Percentiles rank a stretch among this genome's conserved stretches.
phyloP scores from a whole-genome alignment of 495 filamentous ascomycete genomes.

The Xylaria scruposa region DNA sequence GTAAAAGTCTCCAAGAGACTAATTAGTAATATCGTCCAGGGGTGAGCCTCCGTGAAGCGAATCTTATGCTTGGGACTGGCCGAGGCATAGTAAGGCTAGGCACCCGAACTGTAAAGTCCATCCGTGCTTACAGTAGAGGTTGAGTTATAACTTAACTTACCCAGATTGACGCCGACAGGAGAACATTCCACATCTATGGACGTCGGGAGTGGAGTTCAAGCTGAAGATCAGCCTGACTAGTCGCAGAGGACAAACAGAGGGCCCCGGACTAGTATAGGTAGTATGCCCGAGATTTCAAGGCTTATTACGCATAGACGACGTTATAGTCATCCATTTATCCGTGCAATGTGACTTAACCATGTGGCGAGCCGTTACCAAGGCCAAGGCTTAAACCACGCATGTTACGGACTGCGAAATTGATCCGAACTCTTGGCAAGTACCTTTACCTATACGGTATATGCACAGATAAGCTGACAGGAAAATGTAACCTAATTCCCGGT shows the following conservation, averaged over 20 bases:
- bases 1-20: background rate
- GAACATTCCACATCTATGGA: background rate
- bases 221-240: conserved; percentile 1
- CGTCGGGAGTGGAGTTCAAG: background rate
- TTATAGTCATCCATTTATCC: background rate
- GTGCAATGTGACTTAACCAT: background rate
- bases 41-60: background rate
- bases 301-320: background rate
- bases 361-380: background rate
- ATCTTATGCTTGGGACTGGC: background rate
- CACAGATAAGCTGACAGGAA: background rate
- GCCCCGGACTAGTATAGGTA: background rate
- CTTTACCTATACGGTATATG: background rate
- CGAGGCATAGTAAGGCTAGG: background rate
- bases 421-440: background rate
- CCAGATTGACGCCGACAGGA: background rate
- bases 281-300: background rate
- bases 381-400: background rate
- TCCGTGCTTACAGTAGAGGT: background rate
- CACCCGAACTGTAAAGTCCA: background rate
- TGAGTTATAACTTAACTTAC: background rate
- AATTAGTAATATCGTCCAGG: background rate
- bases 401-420: background rate
- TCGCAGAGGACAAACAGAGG: background rate
- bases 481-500: background rate